A percentile compares a stretch with the other conserved stretches of the same genome.
These are phyloP conservation scores for Ciborinia camelliae DNA, from an alignment of 2,329 filamentous ascomycete species.

Conservation along the genomic window DNA sequence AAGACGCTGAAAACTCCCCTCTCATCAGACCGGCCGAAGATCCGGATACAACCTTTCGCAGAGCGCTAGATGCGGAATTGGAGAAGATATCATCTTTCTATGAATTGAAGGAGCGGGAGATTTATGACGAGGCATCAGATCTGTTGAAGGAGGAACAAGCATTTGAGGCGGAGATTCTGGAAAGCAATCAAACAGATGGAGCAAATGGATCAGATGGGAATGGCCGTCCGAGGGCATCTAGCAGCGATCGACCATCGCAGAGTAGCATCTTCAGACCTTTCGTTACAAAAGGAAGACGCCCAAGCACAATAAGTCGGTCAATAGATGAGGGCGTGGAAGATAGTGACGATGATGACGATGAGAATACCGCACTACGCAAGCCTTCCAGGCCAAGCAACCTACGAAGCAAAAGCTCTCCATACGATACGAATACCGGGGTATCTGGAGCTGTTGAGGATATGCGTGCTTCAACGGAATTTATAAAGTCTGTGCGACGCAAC, in stretches of 20 bases:
- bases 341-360: conserved; percentile 63
- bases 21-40: conserved; percentile 67
- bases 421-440: conserved; percentile 23
- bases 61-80: conserved; percentile 80
- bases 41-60: conserved; percentile 76
- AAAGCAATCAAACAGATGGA: conserved; percentile 37
- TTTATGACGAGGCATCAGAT: conserved; percentile 74
- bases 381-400: conserved; percentile 32
- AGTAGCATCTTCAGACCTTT: conserved; percentile 53
- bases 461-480: conserved; percentile 59
- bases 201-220: conserved; percentile 21
- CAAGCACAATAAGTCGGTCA: conserved; percentile 44
- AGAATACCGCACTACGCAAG: conserved; percentile 47
- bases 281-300: conserved; percentile 44
- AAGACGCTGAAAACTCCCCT: conserved; percentile 81
- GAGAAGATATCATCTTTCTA: conserved; percentile 96
- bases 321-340: conserved; percentile 62
- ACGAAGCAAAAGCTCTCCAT: conserved; percentile 37
- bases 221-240: conserved; percentile 43
- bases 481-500: conserved; percentile 54
- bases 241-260: conserved; percentile 42
- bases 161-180: conserved; percentile 45
- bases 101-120: conserved; percentile 80
- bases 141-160: conserved; percentile 73
- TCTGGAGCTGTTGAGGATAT: conserved; percentile 47